Percentiles rank a stretch among this genome's conserved stretches.
phyloP scores from a whole-genome alignment of 1,284 basidiomycete genomes.

The Melanopsichium pennsylvanicum region DNA sequence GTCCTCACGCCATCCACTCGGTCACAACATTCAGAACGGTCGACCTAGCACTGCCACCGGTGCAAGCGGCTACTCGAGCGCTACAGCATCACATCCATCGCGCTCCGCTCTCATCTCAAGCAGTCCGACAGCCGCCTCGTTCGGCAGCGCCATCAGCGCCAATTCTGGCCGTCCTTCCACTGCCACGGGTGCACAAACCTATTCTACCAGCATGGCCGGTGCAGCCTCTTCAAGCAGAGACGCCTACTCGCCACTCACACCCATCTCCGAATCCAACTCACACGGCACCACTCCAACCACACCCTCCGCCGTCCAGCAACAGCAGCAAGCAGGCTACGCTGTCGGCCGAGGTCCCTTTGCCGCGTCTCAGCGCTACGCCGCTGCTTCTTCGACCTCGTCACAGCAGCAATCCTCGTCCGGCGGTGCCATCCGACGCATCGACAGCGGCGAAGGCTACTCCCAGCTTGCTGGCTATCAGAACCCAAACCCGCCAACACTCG shows the following conservation, averaged over 20 bases:
- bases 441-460: conserved; percentile 43
- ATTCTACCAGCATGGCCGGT: conserved; percentile 7
- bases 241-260: conserved; percentile 43
- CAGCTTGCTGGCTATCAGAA: conserved; percentile 19
- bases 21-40: conserved; percentile 10
- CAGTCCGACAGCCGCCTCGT: conserved; percentile 39
- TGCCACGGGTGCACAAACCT: conserved; percentile 32
- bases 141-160: conserved; percentile 10
- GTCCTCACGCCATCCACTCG: conserved; percentile 8
- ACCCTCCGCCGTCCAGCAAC: conserved; percentile 25
- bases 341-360: conserved; percentile 56
- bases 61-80: conserved; percentile 27
- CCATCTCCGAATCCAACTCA: conserved; percentile 47
- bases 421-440: conserved; percentile 26
- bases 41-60: conserved; percentile 57
- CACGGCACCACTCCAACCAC: conserved; percentile 41
- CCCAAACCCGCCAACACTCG: conserved; percentile 41
- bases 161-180: conserved; percentile 36
- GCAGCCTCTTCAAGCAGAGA: conserved; percentile 2
- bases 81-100: neutral
- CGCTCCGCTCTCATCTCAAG: conserved; percentile 9
- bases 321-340: conserved; percentile 50
- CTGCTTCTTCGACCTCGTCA: conserved; percentile 22
- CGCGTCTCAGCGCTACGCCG: conserved; percentile 21
- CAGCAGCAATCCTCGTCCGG: conserved; percentile 17